A percentile compares a stretch with the other conserved stretches of the same genome.
Evolutionary conservation across 1,284 basidiomycete species (phyloP).

Genomic region (Abortiporus biennis): DNA sequence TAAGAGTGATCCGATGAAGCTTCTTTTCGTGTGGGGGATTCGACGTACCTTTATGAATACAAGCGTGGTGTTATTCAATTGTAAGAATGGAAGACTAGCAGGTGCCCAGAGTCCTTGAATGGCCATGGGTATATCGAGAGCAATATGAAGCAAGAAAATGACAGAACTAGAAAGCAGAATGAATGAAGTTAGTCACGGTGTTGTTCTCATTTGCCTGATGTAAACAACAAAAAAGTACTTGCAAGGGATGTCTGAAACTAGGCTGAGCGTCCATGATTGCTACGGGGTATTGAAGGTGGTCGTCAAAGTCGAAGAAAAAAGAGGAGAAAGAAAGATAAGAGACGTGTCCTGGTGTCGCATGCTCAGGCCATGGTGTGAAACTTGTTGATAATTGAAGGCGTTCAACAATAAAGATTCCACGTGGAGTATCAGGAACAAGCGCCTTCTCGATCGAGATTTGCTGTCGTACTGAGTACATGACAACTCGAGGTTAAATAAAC

Average conservation of each 20-base stretch:
- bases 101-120: slow-evolving; percentile 70
- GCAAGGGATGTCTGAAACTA: slow-evolving; percentile 9
- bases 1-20: background rate
- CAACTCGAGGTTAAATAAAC: too few species aligned
- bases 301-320: too few species aligned
- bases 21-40: background rate
- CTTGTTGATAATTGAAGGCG: too few species aligned
- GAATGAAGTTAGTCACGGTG: slow-evolving; percentile 3
- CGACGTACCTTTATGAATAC: slow-evolving; percentile 63
- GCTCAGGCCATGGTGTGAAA: too few species aligned
- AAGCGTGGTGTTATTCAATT: slow-evolving; percentile 75
- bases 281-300: too few species aligned
- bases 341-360: background rate
- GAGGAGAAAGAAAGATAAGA: background rate
- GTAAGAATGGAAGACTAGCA: slow-evolving; percentile 58
- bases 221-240: background rate
- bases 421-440: too few species aligned
- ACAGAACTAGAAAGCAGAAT: slow-evolving; percentile 36
- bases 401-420: too few species aligned
- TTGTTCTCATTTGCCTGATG: background rate
- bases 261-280: too few species aligned
- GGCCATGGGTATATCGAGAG: slow-evolving; percentile 69
- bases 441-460: too few species aligned
- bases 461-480: too few species aligned
- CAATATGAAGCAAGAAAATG: slow-evolving; percentile 73